Evolutionary conservation across 306 rosid species (phyloP), one percentile per base, ranked within the genome.

Genomic region (Fagus sylvatica): DNA sequence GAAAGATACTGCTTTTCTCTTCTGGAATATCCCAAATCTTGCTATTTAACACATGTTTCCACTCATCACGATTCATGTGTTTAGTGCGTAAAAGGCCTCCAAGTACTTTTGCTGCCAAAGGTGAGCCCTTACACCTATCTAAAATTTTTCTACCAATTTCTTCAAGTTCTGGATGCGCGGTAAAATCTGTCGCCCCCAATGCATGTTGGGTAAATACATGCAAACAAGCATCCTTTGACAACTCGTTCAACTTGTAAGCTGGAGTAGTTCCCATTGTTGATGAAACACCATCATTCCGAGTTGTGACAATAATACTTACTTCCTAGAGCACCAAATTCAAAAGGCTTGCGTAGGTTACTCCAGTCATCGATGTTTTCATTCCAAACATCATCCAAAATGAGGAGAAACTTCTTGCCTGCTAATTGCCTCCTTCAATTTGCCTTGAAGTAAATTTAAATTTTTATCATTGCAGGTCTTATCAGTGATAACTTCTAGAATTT

Each of bases 301-400:
- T 69, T 8, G 75, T 77, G 57, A 69, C 11, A 7, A 77, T 1
- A 77, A 77, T 42, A n/a, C n/a, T 33, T 34, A 53, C 59, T 28
- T 40, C 69, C 80, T 7, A 6, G 34, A 12, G 75, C 71, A 3
- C 80, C 80, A 37, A n/a, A 30, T 55, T 54, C 7, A 12, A 77
- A 77, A 2, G 36, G 13, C 32, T 15, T 19, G 17, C 36, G 46
- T 49, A 77, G 37, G 4, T 0, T 55, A 41, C 33, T 54, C 80
- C 75, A 77, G 3, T 55, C 17, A 9, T 32, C 13, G 7, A 55
- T 41, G 28, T 77, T 5, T 0, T 53, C 75, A 42, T 77, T 57
- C 61, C 75, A 54, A 61, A 61, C 17, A 61, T 61, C 67, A 32
- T 61, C 41, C 9, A 61, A 16, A 61, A 61, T 0, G 10, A 77